Conservation (phyloP, 257 asterid species). For the Capsicum pubescens region DNA sequence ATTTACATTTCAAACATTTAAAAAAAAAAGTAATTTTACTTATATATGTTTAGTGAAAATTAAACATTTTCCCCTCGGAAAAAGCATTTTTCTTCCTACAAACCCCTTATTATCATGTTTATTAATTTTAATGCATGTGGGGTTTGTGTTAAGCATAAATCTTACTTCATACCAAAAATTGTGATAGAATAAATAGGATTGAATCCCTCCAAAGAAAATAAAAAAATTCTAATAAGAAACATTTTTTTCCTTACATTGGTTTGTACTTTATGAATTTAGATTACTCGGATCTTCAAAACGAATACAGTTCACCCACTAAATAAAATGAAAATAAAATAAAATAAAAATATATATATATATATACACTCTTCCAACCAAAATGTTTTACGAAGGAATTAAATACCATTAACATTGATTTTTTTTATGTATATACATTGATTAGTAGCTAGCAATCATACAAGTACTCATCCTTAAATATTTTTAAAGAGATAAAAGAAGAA, state of each 20-base stretch:
- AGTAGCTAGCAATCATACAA: conserved; percentile 10
- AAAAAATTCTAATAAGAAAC: not conserved
- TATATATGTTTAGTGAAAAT: not conserved
- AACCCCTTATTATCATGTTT: not conserved
- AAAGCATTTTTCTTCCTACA: not conserved
- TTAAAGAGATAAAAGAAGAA: conserved; percentile 42
- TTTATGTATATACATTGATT: too few relatives aligned
- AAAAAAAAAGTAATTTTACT: not conserved
- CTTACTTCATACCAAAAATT: not conserved
- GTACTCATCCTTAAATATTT: conserved; percentile 12
- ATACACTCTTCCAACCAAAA: not conserved
- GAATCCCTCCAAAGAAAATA: not conserved
- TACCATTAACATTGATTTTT: not conserved
- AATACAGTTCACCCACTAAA: not conserved
- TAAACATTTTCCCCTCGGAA: not conserved
- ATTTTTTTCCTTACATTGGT: not conserved
- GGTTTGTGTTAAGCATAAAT: not conserved
- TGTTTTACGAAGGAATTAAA: conserved; percentile 7
- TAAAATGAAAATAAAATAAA: not conserved
- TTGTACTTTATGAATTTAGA: not conserved
- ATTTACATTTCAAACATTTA: not conserved
- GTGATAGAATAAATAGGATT: not conserved
- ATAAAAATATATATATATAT: too few relatives aligned
- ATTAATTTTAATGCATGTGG: too few relatives aligned
- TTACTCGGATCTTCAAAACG: not conserved